Base-by-base conservation (phyloP, 805 yeast genomes). In the Blastobotrys terrestris region DNA sequence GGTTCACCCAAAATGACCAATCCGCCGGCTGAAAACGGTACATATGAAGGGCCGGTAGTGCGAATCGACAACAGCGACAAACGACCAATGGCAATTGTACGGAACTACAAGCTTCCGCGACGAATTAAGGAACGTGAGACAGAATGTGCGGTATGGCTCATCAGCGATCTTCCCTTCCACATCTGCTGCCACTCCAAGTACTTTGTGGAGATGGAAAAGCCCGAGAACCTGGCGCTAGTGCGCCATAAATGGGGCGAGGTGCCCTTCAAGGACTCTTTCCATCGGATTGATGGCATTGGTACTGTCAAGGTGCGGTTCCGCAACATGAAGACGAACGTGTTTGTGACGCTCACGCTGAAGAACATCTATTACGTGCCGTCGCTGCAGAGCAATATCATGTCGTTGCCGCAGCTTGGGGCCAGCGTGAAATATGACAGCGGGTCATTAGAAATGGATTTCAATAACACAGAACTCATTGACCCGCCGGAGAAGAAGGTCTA, bases 301-400 rank as follows among this genome's bases (percentile, higher is more conserved):
- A 47, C 35, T 2, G 49, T 47, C 18, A 20, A 20, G n/a, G 43
- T 39, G n/a, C 16, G 18, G 7, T 14, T 47, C 35, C 20, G 42
- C 18, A 19, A 35, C 35, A 31, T 35, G 44, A 18, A 14, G 14
- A 20, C 39, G 26, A 26, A 44, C 45, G 22, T 42, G 45, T 8
- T 44, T 44, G 51, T 54, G 26, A 35, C 42, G 14, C 31, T 54
- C 49, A 44, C 48, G 31, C 50, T 54, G 49, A 13, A 48, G 35
- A 43, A 40, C 2, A 49, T 50, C 4, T 39, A 43, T 21, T 50
- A 45, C 39, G 45, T 50, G 35, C 53, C 53, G 4, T 45, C 49
- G 39, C 40, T 45, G 6, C 26, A 31, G 3, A n/a, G 45, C 18
- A 50, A 50, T 15, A 16, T 45, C n/a, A 39, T 50, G 14, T 50